Conservation (phyloP, 2,329 filamentous ascomycete species). For the Neofusicoccum kwambonambiense region DNA sequence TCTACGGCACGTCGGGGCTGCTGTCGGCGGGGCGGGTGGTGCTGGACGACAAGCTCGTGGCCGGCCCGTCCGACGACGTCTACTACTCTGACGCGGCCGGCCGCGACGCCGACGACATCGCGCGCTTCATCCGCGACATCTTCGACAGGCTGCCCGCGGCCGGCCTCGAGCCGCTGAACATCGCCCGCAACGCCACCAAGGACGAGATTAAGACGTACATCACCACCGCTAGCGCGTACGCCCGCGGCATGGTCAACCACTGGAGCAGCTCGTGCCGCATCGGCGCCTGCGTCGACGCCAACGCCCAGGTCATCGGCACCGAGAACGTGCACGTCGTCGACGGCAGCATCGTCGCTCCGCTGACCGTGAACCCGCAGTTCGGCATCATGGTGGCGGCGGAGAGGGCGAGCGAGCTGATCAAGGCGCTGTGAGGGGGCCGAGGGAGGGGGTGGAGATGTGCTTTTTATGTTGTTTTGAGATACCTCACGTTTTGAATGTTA, state of each 20-base stretch:
- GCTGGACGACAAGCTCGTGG: conserved; percentile 46
- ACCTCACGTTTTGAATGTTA: background rate
- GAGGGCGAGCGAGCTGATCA: conserved; percentile 51
- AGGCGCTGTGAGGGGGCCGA: conserved; percentile 25
- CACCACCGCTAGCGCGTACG: conserved; percentile 49
- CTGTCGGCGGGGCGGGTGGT: conserved; percentile 49
- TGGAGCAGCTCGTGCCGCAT: conserved; percentile 55
- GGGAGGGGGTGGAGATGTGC: too few species aligned
- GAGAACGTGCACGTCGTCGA: conserved; percentile 54
- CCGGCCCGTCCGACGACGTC: conserved; percentile 38
- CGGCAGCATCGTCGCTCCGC: conserved; percentile 49
- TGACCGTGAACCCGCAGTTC: conserved; percentile 57
- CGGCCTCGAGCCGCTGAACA: conserved; percentile 48
- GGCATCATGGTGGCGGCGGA: conserved; percentile 56
- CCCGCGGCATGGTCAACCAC: conserved; percentile 52
- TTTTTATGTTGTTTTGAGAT: background rate
- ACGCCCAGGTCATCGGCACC: conserved; percentile 50
- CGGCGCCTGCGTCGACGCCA: conserved; percentile 49
- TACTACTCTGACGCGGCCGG: conserved; percentile 45
- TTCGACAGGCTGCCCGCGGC: conserved; percentile 47
- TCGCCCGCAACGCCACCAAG: conserved; percentile 46
- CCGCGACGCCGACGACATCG: conserved; percentile 50
- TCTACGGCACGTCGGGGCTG: conserved; percentile 58
- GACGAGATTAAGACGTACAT: conserved; percentile 52
- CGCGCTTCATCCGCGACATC: conserved; percentile 51